Conservation (phyloP, 495 filamentous ascomycete species). For the Hyaloscypha bicolor region DNA sequence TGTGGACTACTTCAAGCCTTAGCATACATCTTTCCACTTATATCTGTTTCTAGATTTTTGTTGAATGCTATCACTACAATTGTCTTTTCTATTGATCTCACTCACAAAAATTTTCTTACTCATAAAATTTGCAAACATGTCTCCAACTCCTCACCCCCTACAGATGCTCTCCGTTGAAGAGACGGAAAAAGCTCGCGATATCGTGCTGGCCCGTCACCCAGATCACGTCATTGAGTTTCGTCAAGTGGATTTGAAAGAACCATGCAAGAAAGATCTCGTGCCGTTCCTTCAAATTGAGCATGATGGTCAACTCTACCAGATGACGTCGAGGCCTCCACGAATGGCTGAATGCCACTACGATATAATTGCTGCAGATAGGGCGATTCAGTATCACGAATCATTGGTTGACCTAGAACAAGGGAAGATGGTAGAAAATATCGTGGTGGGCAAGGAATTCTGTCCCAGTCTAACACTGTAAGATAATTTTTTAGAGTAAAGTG, state of each 20-base stretch:
- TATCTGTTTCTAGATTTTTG: neutral
- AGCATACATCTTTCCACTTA: neutral
- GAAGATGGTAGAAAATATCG: constrained; percentile 49
- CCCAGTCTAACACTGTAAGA: constrained; percentile 61
- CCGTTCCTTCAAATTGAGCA: constrained; percentile 24
- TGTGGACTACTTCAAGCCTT: neutral
- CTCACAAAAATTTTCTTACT: neutral
- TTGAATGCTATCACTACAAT: neutral
- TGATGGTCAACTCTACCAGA: neutral
- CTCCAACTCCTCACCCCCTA: constrained; percentile 16
- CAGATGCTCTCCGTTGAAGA: constrained; percentile 15
- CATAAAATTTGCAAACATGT: neutral
- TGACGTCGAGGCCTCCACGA: constrained; percentile 43
- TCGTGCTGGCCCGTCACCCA: constrained; percentile 17
- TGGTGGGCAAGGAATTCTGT: constrained; percentile 61
- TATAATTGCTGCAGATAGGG: constrained; percentile 58
- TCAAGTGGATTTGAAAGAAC: constrained; percentile 21
- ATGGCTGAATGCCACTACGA: constrained; percentile 65
- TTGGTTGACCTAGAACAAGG: constrained; percentile 58
- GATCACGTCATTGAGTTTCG: constrained; percentile 21
- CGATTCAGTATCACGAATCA: constrained; percentile 60
- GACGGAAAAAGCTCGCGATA: constrained; percentile 10
- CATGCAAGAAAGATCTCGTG: constrained; percentile 16
- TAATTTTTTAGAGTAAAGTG: constrained; percentile 17
- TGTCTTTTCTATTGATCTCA: neutral